A percentile compares a stretch with the other conserved stretches of the same genome.
phyloP scores from a whole-genome alignment of 306 rosid genomes.

The Quercus glauca region DNA sequence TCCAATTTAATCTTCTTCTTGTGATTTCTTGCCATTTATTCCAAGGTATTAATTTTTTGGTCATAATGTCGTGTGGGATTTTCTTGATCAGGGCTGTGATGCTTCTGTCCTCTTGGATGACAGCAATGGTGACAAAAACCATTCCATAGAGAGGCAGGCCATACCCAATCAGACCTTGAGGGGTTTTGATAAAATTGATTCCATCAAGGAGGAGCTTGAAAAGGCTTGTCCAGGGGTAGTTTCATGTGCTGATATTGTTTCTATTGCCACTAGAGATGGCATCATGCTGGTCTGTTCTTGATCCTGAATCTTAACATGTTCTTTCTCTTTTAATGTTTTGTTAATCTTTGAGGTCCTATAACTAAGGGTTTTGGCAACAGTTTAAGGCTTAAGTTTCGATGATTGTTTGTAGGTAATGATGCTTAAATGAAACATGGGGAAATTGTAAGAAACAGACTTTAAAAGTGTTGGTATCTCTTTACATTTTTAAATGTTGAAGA shows the following conservation, averaged over 20 bases:
- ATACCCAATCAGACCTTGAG: no score
- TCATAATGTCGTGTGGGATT: not conserved
- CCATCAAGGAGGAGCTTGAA: no score
- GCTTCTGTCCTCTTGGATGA: no score
- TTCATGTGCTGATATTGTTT: no score
- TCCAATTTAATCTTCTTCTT: no score
- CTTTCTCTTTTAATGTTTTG: not conserved
- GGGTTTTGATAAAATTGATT: no score
- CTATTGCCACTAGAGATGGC: no score
- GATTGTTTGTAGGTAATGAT: not conserved
- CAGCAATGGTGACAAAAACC: no score
- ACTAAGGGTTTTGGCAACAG: not conserved
- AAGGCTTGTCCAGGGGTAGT: no score
- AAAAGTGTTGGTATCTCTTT: not conserved
- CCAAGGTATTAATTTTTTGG: constrained; percentile 1
- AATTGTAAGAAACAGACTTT: not conserved
- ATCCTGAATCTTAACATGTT: not conserved
- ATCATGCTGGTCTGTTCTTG: not conserved
- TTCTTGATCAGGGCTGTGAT: constrained; percentile 1
- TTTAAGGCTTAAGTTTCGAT: not conserved
- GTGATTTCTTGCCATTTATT: not conserved
- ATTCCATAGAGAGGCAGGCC: no score
- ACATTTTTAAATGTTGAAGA: not conserved
- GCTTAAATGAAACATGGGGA: not conserved
- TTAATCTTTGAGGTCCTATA: not conserved